Evolutionary conservation across 257 asterid species (phyloP), one percentile per base, ranked within the genome.

Genomic region (Paulownia fortunei): DNA sequence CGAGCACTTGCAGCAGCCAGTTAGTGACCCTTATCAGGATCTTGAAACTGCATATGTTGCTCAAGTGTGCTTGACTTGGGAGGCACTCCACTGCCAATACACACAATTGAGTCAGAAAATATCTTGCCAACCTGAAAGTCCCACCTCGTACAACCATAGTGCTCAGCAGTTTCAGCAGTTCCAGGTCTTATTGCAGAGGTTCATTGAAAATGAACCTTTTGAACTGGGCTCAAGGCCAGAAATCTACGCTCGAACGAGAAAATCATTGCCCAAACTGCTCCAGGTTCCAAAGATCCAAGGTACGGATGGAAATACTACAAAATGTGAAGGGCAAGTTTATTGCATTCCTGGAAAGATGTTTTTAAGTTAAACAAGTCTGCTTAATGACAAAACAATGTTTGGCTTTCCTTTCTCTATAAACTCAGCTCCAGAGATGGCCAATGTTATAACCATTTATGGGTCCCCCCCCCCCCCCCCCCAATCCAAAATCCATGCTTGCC

Each of bases 151-250:
- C 88, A 93, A 87, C 87, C 91, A 88, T 54, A 82, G 92, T 39
- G 97, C 97, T n/a, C 99, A 95, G 85, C 94, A 87, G 79, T 95
- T 95, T 75, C 98, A 95, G 84, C 97, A 95, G 82, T 95, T 93
- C 66, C 91, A 87, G 81, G 98, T 95, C 84, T 75, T 95, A 76
- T 74, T 95, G 87, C 97, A 91, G 83, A 89, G 98, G 81, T 95
- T 87, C 82, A 90, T 92, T 55, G 99, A 95, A 80, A 95, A 89
- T 18, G 98, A 95, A 80, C 98, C 98, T n/a, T 95, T 95, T 82
- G 99, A 91, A 82, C 86, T 79, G 24, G 98, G 97, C 51, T 72
- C 69, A 6, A 87, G 99, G 86, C 87, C 97, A 0, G 99, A 95
- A 83, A 82, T 93, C 66, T 95, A 88, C 66, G 90, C 96, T 44